Evolutionary conservation across 179 eudicot species (phyloP).

Genomic region (Sideroxylon spinosum): DNA sequence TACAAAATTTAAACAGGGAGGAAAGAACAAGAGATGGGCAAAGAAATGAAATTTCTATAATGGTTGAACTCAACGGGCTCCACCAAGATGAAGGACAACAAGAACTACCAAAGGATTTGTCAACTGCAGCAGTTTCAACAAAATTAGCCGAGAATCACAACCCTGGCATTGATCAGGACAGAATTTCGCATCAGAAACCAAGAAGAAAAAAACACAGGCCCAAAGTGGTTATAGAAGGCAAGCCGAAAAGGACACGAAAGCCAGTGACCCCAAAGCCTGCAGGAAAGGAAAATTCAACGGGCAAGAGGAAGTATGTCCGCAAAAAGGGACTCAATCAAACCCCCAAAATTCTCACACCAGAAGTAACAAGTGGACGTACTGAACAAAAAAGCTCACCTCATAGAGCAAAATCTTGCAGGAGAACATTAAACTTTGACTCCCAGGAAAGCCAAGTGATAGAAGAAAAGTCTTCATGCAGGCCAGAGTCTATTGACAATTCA

Average conservation of each 20-base stretch:
- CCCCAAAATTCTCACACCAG: constrained; percentile 18
- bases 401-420: constrained; percentile 34
- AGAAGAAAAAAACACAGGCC: constrained; percentile 81
- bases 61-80: constrained; percentile 13
- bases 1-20: constrained; percentile 5
- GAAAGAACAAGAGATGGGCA: constrained; percentile 17
- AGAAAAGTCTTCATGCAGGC: constrained; percentile 18
- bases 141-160: constrained; percentile 46
- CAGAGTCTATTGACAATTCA: constrained; percentile 10
- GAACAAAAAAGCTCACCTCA: constrained; percentile 7
- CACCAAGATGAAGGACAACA: constrained; percentile 19
- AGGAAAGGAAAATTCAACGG: constrained; percentile 30
- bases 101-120: constrained; percentile 14
- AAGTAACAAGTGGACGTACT: constrained; percentile 16
- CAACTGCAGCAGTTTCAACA: constrained; percentile 25
- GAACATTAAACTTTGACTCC: constrained; percentile 37
- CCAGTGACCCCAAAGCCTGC: constrained; percentile 36
- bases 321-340: constrained; percentile 29
- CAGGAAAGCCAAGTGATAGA: constrained; percentile 25
- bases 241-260: constrained; percentile 56
- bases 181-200: constrained; percentile 60
- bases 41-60: constrained; percentile 9
- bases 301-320: constrained; percentile 57
- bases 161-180: constrained; percentile 43
- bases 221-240: constrained; percentile 69